These are phyloP conservation scores for Podospora sp. DNA, from an alignment of 495 filamentous ascomycete genomes.

Conservation along the genomic window DNA sequence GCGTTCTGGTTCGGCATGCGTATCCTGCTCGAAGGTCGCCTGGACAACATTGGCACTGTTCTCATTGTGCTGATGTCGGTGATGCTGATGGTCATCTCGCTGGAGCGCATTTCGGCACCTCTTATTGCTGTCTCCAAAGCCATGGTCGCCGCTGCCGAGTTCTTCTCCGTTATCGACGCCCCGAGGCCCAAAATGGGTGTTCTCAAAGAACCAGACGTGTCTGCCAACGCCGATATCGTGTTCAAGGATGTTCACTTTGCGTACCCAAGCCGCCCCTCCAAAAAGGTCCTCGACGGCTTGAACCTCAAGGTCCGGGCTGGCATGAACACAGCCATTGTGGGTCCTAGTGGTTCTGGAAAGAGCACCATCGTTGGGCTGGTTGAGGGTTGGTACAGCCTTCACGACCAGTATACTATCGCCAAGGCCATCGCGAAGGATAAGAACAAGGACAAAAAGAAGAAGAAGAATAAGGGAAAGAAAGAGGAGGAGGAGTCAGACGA, in stretches of 20 bases:
- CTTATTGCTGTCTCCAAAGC: constrained; percentile 56
- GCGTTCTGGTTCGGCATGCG: constrained; percentile 59
- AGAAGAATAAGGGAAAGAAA: constrained; percentile 32
- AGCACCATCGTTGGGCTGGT: constrained; percentile 89
- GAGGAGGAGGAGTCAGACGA: constrained; percentile 35
- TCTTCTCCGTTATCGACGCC: constrained; percentile 61
- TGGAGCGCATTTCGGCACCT: constrained; percentile 56
- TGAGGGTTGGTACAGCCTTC: constrained; percentile 87
- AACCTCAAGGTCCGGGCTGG: constrained; percentile 67
- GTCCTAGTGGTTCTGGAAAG: constrained; percentile 84
- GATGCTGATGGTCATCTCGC: constrained; percentile 56
- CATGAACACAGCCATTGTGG: constrained; percentile 85
- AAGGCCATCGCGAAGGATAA: constrained; percentile 50
- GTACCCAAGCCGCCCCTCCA: constrained; percentile 69
- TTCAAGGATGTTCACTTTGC: constrained; percentile 64
- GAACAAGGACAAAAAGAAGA: constrained; percentile 44
- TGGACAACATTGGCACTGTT: constrained; percentile 48
- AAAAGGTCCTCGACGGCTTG: constrained; percentile 60
- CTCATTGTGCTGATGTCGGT: constrained; percentile 59
- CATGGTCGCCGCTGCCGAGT: constrained; percentile 56
- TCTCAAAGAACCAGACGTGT: constrained; percentile 49
- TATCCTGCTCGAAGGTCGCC: constrained; percentile 40
- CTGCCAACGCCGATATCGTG: constrained; percentile 56
- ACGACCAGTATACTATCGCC: constrained; percentile 51
- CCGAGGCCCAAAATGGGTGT: constrained; percentile 49